Conservation (phyloP, 2,329 filamentous ascomycete species). For the Stemphylium lycopersici region DNA sequence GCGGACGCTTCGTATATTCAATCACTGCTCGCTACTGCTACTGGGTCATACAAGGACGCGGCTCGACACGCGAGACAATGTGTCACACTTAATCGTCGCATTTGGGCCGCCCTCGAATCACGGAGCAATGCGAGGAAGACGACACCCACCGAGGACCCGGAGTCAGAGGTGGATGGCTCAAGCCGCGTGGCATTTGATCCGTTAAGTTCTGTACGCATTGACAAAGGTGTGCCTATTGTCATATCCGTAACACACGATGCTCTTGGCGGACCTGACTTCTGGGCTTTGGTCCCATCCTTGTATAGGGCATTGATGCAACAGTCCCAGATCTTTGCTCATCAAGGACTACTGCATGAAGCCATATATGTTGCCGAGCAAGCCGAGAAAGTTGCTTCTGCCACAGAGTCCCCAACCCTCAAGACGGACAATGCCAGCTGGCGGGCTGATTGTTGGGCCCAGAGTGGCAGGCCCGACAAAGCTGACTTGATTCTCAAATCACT, state of each 20-base stretch:
- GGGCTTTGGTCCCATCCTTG: constrained; percentile 77
- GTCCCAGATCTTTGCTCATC: constrained; percentile 77
- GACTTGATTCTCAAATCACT: constrained; percentile 62
- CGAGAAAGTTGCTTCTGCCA: constrained; percentile 73
- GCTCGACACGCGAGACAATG: constrained; percentile 57
- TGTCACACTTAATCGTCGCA: constrained; percentile 56
- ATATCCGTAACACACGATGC: constrained; percentile 54
- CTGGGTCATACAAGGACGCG: constrained; percentile 54
- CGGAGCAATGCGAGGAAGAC: constrained; percentile 33
- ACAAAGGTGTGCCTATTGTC: constrained; percentile 39
- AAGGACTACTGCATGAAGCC: constrained; percentile 87
- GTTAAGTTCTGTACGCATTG: constrained; percentile 37
- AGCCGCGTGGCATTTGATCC: constrained; percentile 31
- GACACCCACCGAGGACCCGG: constrained; percentile 13
- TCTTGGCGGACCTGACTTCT: constrained; percentile 71
- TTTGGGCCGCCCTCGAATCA: constrained; percentile 60
- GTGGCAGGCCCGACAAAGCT: constrained; percentile 58
- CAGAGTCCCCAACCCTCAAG: constrained; percentile 64
- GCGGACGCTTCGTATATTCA: constrained; percentile 68
- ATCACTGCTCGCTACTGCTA: constrained; percentile 69
- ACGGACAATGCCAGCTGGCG: constrained; percentile 53
- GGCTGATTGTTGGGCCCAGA: constrained; percentile 58
- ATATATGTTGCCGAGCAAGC: constrained; percentile 87
- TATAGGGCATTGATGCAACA: constrained; percentile 75
- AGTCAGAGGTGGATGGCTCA: constrained; percentile 25